These are phyloP conservation scores for Xylaria sp. DNA, from an alignment of 2,329 filamentous ascomycete species.

Conservation along the genomic window DNA sequence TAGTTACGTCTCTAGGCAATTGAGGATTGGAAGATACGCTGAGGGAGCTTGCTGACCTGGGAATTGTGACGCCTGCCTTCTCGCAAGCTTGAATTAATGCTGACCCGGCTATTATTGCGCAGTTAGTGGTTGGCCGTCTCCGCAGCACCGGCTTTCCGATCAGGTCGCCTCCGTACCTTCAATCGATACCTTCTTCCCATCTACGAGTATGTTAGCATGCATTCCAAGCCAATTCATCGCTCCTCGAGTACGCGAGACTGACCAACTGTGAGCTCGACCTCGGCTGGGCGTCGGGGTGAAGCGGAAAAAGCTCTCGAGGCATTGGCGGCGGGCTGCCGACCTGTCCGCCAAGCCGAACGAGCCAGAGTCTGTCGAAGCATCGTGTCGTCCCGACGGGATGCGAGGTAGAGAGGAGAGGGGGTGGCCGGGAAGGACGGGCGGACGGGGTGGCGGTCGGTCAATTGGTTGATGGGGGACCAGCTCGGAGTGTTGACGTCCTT, in stretches of 20 bases:
- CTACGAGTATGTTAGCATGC: constrained; percentile 58
- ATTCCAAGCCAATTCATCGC: constrained; percentile 23
- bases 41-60: constrained; percentile 68
- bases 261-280: constrained; percentile 98
- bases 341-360: constrained; percentile 74
- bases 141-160: not conserved
- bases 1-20: constrained; percentile 70
- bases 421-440: constrained; percentile 32
- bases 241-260: constrained; percentile 52
- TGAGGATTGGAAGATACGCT: not conserved
- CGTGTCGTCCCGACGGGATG: constrained; percentile 68
- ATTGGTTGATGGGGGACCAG: constrained; percentile 37
- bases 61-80: constrained; percentile 91
- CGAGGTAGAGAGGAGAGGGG: constrained; percentile 54
- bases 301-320: constrained; percentile 84
- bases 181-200: constrained; percentile 98
- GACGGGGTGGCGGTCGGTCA: constrained; percentile 39
- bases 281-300: constrained; percentile 80
- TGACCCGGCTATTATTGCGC: constrained; percentile 78
- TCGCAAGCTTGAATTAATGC: constrained; percentile 99
- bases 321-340: constrained; percentile 64
- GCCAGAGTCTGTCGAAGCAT: constrained; percentile 76
- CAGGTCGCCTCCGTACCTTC: constrained; percentile 73
- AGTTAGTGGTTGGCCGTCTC: constrained; percentile 51
- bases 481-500: constrained; percentile 44